Percentiles rank a stretch among this genome's conserved stretches.
Evolutionary conservation across 371 early-diverging fungal genomes (phyloP).

Genomic region (Apophysomyces sp.): DNA sequence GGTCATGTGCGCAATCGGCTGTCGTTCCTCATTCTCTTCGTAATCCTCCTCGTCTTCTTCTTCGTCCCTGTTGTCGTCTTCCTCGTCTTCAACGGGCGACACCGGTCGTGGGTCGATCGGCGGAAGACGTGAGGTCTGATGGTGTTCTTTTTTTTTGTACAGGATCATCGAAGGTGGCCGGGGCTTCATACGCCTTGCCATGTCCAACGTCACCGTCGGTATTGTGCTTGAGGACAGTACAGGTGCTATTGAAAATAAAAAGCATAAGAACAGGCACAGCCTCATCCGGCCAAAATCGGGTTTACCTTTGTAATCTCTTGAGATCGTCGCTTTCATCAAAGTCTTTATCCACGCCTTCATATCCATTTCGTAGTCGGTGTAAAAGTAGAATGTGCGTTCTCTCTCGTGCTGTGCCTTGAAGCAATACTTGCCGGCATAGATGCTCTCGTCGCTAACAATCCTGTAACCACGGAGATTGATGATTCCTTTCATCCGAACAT

Average conservation of each 20-base stretch:
- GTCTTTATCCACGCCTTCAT: constrained; percentile 69
- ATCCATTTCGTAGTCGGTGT: constrained; percentile 53
- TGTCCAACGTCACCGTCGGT: constrained; percentile 63
- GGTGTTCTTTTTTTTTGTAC: constrained; percentile 13
- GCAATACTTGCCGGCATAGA: constrained; percentile 59
- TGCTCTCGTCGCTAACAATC: constrained; percentile 51
- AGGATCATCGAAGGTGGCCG: constrained; percentile 61
- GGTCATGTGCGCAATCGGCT: constrained; percentile 4
- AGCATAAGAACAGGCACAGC: neutral
- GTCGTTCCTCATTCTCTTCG: constrained; percentile 10
- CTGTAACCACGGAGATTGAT: constrained; percentile 50
- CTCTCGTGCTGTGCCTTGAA: constrained; percentile 57
- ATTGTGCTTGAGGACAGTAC: constrained; percentile 71
- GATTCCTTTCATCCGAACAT: constrained; percentile 47
- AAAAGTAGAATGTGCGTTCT: constrained; percentile 65
- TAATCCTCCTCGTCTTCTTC: constrained; percentile 1
- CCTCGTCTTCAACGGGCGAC: neutral
- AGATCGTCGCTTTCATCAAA: constrained; percentile 74
- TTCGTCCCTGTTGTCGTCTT: neutral
- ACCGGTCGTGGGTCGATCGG: neutral
- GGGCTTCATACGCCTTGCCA: constrained; percentile 62
- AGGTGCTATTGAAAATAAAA: constrained; percentile 44
- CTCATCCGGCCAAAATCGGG: neutral
- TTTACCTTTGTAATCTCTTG: constrained; percentile 52
- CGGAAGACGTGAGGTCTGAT: neutral